Evolutionary conservation across 176 grass and related monocot species (phyloP).

Genomic region (Aegilops sharonensis): DNA sequence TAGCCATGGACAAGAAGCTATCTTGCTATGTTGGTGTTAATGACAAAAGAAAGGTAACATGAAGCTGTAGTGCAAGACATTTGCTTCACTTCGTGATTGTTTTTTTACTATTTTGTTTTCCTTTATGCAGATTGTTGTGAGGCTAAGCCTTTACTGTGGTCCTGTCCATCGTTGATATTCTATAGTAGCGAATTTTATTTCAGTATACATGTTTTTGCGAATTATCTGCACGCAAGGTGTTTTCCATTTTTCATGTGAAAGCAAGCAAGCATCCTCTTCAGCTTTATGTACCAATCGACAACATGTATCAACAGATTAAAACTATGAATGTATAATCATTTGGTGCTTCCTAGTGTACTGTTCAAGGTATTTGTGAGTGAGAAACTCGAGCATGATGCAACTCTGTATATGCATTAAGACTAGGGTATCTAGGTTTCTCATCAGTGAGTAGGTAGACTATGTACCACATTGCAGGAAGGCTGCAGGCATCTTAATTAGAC

Average conservation of each 20-base stretch:
- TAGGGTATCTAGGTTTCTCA: slow-evolving; percentile 9
- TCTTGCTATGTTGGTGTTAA: slow-evolving; percentile 55
- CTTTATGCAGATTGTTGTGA: slow-evolving; percentile 32
- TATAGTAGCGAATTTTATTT: too few species aligned
- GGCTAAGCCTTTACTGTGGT: too few species aligned
- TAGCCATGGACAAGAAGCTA: slow-evolving; percentile 45
- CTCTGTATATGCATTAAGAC: neutral
- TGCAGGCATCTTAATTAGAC: slow-evolving; percentile 4
- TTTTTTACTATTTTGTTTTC: neutral
- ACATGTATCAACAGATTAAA: neutral
- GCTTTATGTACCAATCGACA: neutral
- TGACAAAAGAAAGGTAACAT: slow-evolving; percentile 68
- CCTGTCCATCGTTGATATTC: too few species aligned
- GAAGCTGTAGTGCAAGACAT: neutral
- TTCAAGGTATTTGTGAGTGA: too few species aligned
- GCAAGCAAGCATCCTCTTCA: neutral
- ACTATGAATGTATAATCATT: too few species aligned
- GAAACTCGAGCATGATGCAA: too few species aligned
- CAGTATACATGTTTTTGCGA: too few species aligned
- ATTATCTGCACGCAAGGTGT: too few species aligned
- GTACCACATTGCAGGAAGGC: slow-evolving; percentile 16
- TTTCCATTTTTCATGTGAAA: too few species aligned
- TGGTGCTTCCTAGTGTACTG: too few species aligned
- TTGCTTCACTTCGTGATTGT: neutral
- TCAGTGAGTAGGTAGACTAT: slow-evolving; percentile 19